These are phyloP conservation scores for Fragaria nilgerrensis DNA, from an alignment of 306 rosid species.

Conservation along the genomic window DNA sequence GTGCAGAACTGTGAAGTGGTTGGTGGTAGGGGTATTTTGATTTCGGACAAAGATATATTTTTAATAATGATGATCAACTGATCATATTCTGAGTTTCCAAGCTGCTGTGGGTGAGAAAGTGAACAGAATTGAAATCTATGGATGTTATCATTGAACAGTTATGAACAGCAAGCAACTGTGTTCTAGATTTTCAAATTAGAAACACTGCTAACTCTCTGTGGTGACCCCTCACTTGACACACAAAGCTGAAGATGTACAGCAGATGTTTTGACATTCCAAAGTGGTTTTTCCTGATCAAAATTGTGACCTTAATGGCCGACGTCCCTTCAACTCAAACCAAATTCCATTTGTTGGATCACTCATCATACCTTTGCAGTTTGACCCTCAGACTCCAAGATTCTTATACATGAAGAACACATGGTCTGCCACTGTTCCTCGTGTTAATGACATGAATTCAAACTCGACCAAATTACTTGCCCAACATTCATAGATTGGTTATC, in stretches of 20 bases:
- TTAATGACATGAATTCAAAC: conserved; percentile 2
- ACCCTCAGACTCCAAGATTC: conserved; percentile 8
- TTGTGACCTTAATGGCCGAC: conserved; percentile 8
- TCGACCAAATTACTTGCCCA: conserved; percentile 7
- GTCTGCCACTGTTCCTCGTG: conserved; percentile 1
- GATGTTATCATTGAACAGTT: background rate
- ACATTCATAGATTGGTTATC: background rate
- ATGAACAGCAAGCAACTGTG: background rate
- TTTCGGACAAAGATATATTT: background rate
- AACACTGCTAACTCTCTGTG: background rate
- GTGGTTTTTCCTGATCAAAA: background rate
- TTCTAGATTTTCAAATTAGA: background rate
- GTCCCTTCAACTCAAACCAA: conserved; percentile 10
- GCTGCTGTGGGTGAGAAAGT: background rate
- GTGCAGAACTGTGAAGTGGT: background rate
- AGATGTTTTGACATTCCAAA: background rate
- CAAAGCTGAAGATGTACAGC: conserved; percentile 5
- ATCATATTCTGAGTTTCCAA: background rate
- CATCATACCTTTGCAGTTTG: background rate
- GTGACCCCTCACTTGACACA: background rate
- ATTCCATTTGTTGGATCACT: conserved; percentile 7
- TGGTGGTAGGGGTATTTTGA: background rate
- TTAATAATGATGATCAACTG: background rate
- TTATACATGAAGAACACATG: conserved; percentile 8
- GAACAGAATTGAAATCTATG: background rate